Evolutionary conservation across 2,329 filamentous ascomycete genomes (phyloP).

Genomic region (Colletotrichum liaoningense): DNA sequence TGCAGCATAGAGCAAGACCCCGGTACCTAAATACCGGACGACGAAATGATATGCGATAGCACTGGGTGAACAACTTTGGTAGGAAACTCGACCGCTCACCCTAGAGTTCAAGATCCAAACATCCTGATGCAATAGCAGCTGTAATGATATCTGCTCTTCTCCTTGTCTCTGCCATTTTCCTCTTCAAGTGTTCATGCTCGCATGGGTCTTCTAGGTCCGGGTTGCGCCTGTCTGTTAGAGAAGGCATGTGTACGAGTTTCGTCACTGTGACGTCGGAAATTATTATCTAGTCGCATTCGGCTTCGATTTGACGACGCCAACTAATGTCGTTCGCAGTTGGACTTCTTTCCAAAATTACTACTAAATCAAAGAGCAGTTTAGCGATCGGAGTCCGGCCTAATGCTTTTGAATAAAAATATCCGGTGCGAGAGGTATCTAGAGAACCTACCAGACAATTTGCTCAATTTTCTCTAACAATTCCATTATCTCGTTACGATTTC

Average conservation of each 20-base stretch:
- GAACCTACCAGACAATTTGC: neutral
- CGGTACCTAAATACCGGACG: no score
- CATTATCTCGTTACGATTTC: neutral
- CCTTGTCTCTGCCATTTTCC: neutral
- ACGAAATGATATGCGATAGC: no score
- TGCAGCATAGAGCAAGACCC: no score
- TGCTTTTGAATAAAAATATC: no score
- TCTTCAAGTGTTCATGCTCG: no score
- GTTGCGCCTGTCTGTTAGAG: no score
- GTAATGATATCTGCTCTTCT: fast-evolving
- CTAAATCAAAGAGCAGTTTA: no score
- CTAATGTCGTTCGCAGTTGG: neutral
- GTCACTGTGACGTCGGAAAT: neutral
- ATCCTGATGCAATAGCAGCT: neutral
- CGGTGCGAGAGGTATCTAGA: neutral
- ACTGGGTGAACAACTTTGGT: no score
- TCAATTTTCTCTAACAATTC: neutral
- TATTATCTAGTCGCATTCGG: neutral
- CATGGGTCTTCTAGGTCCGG: neutral
- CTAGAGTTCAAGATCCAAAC: neutral
- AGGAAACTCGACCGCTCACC: neutral
- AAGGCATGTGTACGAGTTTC: neutral
- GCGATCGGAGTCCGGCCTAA: no score
- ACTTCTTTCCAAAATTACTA: neutral
- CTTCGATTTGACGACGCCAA: neutral